Conservation (phyloP, 441 rosid genomes). For the Gossypium gossypioides region DNA sequence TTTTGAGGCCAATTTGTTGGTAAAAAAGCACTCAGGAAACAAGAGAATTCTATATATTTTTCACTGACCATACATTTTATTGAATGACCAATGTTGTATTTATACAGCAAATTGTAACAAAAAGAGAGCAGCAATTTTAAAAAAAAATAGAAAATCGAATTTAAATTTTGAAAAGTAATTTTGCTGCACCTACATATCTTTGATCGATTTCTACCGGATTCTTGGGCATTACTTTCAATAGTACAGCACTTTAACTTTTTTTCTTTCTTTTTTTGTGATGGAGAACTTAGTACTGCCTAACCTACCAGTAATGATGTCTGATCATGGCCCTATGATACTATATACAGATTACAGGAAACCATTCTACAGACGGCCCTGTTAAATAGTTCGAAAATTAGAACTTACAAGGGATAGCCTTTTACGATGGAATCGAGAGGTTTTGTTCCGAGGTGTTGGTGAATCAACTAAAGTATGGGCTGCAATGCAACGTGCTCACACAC, state of each 20-base stretch:
- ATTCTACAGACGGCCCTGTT: not conserved
- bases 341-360: not conserved
- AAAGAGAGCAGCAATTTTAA: not conserved
- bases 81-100: not conserved
- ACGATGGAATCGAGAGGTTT: not conserved
- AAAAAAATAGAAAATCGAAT: not conserved
- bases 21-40: not conserved
- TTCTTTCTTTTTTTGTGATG: not conserved
- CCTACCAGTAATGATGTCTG: not conserved
- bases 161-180: not conserved
- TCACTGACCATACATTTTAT: not conserved
- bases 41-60: not conserved
- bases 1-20: too few species aligned
- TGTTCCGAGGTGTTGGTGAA: not conserved
- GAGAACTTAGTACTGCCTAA: not conserved
- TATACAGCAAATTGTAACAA: not conserved
- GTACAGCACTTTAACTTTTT: not conserved
- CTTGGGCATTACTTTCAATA: not conserved
- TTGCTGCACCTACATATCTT: not conserved
- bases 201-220: too few species aligned
- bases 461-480: not conserved
- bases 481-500: not conserved
- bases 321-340: not conserved
- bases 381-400: not conserved
- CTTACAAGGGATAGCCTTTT: not conserved